Evolutionary conservation across 2,329 filamentous ascomycete genomes (phyloP).

Genomic region (Fusarium nisikadoi): DNA sequence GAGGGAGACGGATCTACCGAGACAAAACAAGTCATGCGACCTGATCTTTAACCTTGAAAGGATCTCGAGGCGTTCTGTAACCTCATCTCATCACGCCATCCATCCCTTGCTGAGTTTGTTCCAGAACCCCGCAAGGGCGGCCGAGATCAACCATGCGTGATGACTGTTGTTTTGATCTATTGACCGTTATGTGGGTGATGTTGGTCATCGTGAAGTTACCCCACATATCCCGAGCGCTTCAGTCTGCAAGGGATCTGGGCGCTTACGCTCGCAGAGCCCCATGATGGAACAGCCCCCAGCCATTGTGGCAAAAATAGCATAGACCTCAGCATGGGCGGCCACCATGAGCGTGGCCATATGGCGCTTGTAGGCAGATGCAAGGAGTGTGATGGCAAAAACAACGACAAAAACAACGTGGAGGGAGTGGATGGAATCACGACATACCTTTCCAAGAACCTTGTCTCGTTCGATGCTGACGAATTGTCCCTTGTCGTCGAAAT

Average conservation of each 20-base stretch:
- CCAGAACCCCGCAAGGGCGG: conserved; percentile 23
- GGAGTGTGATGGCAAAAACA: conserved; percentile 27
- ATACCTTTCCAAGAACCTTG: conserved; percentile 84
- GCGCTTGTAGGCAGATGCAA: conserved; percentile 33
- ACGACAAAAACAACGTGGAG: conserved; percentile 30
- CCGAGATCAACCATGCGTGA: conserved; percentile 31
- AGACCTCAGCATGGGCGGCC: conserved; percentile 18
- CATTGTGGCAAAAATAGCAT: conserved; percentile 41
- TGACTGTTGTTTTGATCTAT: conserved; percentile 17
- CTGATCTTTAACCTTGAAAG: conserved; percentile 27
- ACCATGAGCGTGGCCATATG: conserved; percentile 10
- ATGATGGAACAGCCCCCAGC: conserved; percentile 30
- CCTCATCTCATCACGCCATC: conserved; percentile 16
- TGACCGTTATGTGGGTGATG: conserved; percentile 30
- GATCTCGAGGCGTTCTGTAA: conserved; percentile 23
- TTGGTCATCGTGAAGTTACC: conserved; percentile 33
- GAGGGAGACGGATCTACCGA: conserved; percentile 31
- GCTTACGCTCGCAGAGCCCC: conserved; percentile 41
- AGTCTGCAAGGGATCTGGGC: conserved; percentile 41
- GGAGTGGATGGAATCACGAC: conserved; percentile 48
- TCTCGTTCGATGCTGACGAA: conserved; percentile 89
- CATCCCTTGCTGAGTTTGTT: conserved; percentile 17
- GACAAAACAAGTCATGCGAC: conserved; percentile 34
- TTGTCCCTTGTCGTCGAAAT: conserved; percentile 87
- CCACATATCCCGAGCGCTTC: conserved; percentile 39